phyloP scores from a whole-genome alignment of 192 early-diverging fungal species.

The Geranomyces variabilis region DNA sequence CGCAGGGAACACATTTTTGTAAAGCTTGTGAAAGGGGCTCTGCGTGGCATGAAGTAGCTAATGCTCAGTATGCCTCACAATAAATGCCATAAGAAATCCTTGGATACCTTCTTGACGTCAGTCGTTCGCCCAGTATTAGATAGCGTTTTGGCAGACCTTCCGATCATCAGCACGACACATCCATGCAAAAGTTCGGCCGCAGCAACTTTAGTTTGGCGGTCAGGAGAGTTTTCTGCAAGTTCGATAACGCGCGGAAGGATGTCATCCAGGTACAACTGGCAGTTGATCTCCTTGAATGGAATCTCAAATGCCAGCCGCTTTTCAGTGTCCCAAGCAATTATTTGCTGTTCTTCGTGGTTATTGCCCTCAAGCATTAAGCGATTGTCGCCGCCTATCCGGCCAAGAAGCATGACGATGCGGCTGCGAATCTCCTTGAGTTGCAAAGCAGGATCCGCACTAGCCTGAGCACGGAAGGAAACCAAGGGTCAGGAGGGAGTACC shows the following conservation, averaged over 20 bases:
- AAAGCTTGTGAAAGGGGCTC: conserved; percentile 67
- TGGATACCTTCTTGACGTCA: conserved; percentile 10
- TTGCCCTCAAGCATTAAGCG: conserved; percentile 23
- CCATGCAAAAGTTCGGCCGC: conserved; percentile 76
- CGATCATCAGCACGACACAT: conserved; percentile 74
- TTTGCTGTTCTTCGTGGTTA: conserved; percentile 20
- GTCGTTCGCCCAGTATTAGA: conserved; percentile 3
- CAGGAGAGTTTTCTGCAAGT: conserved; percentile 72
- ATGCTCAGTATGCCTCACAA: background rate
- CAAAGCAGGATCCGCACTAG: conserved; percentile 1
- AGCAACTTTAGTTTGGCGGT: conserved; percentile 74
- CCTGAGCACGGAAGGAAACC: no score
- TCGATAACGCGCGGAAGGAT: conserved; percentile 75
- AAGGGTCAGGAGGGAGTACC: no score
- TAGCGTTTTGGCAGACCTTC: conserved; percentile 47
- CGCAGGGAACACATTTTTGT: conserved; percentile 68
- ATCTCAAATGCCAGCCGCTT: conserved; percentile 58
- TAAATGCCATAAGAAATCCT: background rate
- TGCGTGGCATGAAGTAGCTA: conserved; percentile 24
- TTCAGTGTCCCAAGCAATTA: conserved; percentile 75
- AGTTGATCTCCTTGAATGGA: conserved; percentile 70
- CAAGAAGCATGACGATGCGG: conserved; percentile 65
- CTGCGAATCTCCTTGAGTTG: conserved; percentile 60
- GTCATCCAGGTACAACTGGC: conserved; percentile 71
- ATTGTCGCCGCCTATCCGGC: conserved; percentile 64